phyloP scores from a whole-genome alignment of 1,284 basidiomycete genomes.

The Porphyrellus sp. region DNA sequence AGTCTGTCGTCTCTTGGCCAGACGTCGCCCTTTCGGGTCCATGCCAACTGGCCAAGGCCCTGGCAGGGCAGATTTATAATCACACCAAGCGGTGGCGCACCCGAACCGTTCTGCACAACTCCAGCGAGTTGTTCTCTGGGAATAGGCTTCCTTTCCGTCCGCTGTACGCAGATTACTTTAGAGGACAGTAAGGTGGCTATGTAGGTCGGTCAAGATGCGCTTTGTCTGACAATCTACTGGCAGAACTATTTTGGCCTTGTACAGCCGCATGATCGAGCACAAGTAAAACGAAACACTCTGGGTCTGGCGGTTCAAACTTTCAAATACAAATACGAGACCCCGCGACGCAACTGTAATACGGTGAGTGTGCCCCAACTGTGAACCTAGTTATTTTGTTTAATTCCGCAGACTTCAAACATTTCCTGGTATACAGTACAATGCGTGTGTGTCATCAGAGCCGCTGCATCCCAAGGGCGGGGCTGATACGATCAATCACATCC shows the following conservation, averaged over 20 bases:
- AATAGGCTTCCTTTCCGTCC: constrained; percentile 21
- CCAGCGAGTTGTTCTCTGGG: not conserved
- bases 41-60: not conserved
- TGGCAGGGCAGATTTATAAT: not conserved
- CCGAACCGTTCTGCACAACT: not conserved
- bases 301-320: no score
- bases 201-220: not conserved
- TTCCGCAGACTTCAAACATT: no score
- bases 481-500: no score
- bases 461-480: not conserved
- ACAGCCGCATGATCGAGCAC: not conserved
- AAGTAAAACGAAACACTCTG: no score
- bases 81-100: not conserved
- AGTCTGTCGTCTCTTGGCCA: not conserved
- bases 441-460: not conserved
- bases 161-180: constrained; percentile 24
- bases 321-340: no score
- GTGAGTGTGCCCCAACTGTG: no score
- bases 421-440: no score
- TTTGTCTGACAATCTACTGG: not conserved
- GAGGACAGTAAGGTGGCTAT: constrained; percentile 22
- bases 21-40: not conserved
- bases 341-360: no score
- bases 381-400: no score
- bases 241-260: not conserved